These are phyloP conservation scores for Cercospora sp. DNA, from an alignment of 2,329 filamentous ascomycete species.

Conservation along the genomic window DNA sequence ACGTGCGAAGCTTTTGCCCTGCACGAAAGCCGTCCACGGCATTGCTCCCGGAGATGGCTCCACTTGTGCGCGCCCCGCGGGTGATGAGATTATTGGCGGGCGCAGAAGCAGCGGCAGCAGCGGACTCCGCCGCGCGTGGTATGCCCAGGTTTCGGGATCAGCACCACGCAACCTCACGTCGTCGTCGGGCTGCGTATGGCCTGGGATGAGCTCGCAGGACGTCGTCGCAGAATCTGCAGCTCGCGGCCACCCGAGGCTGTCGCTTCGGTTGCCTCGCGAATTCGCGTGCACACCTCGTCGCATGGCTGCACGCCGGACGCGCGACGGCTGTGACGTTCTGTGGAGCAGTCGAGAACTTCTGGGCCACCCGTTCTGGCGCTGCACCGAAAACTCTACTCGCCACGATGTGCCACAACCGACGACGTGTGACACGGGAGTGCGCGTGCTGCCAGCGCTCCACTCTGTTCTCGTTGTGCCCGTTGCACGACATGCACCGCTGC, in stretches of 20 bases:
- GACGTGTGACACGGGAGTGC: neutral
- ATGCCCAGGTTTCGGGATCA: neutral
- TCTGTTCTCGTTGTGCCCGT: constrained; percentile 1
- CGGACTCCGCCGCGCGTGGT: neutral
- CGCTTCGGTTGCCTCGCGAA: neutral
- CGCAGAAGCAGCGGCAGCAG: neutral
- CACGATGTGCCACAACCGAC: neutral
- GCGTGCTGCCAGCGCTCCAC: neutral
- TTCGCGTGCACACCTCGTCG: neutral
- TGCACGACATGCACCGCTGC: constrained; percentile 2
- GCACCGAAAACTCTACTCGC: neutral
- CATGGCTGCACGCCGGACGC: neutral
- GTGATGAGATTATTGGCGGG: neutral
- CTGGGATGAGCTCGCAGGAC: neutral
- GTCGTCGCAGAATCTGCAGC: constrained; percentile 11
- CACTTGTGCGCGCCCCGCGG: neutral
- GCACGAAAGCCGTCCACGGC: neutral
- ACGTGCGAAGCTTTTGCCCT: constrained; percentile 2
- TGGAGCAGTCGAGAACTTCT: constrained; percentile 9
- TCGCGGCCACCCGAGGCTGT: neutral
- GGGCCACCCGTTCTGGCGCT: constrained; percentile 1
- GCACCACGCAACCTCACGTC: neutral
- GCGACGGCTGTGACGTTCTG: neutral
- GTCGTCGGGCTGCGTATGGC: neutral
- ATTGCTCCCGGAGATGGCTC: neutral